Base-by-base conservation (phyloP, 257 asterid genomes). In the Fraxinus cuspidata region DNA sequence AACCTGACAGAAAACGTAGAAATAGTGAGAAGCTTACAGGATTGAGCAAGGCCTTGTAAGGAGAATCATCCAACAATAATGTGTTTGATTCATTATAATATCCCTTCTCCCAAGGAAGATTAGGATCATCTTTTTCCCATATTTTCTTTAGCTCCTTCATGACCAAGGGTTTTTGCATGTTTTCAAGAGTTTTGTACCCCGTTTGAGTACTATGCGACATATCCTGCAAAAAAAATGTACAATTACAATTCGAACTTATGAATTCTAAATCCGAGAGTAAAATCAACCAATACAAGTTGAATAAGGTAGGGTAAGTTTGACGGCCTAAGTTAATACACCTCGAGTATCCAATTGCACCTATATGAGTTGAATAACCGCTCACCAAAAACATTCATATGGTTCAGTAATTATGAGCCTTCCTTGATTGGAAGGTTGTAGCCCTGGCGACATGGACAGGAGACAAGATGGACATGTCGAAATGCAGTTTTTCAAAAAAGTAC, bases 21-120 rank as follows among this genome's bases (percentile, higher is more conserved):
- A 85, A 66, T 27, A 9, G 34, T 13, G 23, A 71, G 73, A 80
- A 74, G 72, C 91, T 84, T 87, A 96, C 99, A 15, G 97, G 99
- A 82, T 96, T 96, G 58, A 96, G 92, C 77, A 96, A 87, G 74
- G 98, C 96, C 84, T 96, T 93, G 87, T 96, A 93, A 34, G 99
- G 99, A 86, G 99, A 93, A 88, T 96, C 99, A 72, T 96, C 98
- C 79, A 96, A 47, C 74, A 93, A 83, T 72, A 96, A 77, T 7
- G 98, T 96, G 88, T 93, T 96, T 44, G 96, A 86, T 85, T 90
- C 95, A 74, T 92, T 63, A 84, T 90, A 92, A 83, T 89, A 86
- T 82, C 97, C 98, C 67, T 73, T 85, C 84, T 88, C 84, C 98
- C 98, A 91, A 10, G 92, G 94, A 77, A 86, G 80, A 74, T 79